Evolutionary conservation across 805 yeast genomes (phyloP).

Genomic region (Clavispora carvajalis): DNA sequence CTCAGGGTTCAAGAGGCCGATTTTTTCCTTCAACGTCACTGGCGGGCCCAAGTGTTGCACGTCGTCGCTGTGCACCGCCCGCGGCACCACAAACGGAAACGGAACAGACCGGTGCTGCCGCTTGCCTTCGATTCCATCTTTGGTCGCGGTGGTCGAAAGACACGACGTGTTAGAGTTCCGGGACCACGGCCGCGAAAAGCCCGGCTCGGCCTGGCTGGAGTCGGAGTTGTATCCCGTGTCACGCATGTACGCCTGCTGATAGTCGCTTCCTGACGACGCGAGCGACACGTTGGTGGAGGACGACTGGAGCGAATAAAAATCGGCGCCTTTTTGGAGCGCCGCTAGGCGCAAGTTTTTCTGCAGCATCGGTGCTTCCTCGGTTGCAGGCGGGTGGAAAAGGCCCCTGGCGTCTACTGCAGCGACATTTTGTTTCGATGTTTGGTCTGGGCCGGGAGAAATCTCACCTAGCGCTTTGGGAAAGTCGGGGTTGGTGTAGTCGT

Average conservation of each 20-base stretch:
- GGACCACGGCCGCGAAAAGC: slow-evolving; percentile 51
- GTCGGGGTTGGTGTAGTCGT: slow-evolving; percentile 1
- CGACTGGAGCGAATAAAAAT: not conserved
- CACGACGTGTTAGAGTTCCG: slow-evolving; percentile 62
- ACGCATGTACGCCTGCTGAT: slow-evolving; percentile 14
- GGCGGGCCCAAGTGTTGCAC: slow-evolving; percentile 23
- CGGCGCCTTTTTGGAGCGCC: slow-evolving; percentile 1
- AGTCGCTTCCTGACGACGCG: slow-evolving; percentile 23
- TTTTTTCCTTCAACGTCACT: slow-evolving; percentile 41
- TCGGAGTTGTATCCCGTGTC: slow-evolving; percentile 5
- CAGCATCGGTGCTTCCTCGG: slow-evolving; percentile 12
- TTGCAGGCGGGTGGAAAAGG: not conserved
- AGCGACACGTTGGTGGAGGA: slow-evolving; percentile 21
- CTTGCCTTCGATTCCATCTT: slow-evolving; percentile 69
- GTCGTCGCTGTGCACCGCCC: slow-evolving; percentile 1
- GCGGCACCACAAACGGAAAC: slow-evolving; percentile 16
- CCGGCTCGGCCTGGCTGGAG: slow-evolving; percentile 3
- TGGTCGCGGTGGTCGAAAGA: slow-evolving; percentile 67
- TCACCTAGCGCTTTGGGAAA: not conserved
- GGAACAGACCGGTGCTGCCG: slow-evolving; percentile 43
- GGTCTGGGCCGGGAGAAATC: no score
- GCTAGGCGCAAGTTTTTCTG: slow-evolving; percentile 17
- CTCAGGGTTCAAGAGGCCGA: slow-evolving; percentile 28
- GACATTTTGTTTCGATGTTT: no score
- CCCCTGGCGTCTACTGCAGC: slow-evolving; percentile 1